Base-by-base conservation (phyloP, 345 rosid genomes). In the Sapria himalayana region DNA sequence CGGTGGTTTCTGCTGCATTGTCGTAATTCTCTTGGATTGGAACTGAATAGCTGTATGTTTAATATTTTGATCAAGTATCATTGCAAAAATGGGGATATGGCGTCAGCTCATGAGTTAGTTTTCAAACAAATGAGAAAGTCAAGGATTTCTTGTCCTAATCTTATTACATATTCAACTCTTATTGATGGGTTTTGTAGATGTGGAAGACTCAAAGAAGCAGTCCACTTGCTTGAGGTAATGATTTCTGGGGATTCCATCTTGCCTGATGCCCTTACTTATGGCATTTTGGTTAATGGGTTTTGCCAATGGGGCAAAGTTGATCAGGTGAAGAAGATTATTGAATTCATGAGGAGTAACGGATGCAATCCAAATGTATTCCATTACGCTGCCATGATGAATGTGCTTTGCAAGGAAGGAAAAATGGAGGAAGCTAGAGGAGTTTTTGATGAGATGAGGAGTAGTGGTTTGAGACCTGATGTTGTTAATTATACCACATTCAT, bases 21-120 rank as follows among this genome's bases (percentile, higher is more conserved):
- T 10, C 70, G 62, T 48, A 56, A 50, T 12, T 33, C 39, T 53
- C 62, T 74, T 22, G 68, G 46, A 6, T 37, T 82, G 71, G 57
- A 50, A 41, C 94, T 85, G 22, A 89, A 82, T 48, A 72, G 81
- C 7, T 89, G 98, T 59, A 82, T 82, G 58, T 89, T 78, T 64
- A 89, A 82, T 54, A 82, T 89, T 42, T 39, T 82, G 17, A 70
- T 89, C 18, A 82, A 82, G 69, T 66, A 76, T 39, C 94, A 82
- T 25, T 78, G 98, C 57, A 78, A 60, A 59, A 64, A 51, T 24
- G 78, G 81, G 18, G 62, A 65, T 60, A 27, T 70, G 12, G 67
- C 62, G 14, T 79, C 74, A 22, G 93, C 85, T 2, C 59, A 62
- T 47, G 57, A 63, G 27, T n/a, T n/a, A n/a, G 81, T 85, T 43